Evolutionary conservation across 2,329 filamentous ascomycete species (phyloP).

Genomic region (Scytalidium sp.): DNA sequence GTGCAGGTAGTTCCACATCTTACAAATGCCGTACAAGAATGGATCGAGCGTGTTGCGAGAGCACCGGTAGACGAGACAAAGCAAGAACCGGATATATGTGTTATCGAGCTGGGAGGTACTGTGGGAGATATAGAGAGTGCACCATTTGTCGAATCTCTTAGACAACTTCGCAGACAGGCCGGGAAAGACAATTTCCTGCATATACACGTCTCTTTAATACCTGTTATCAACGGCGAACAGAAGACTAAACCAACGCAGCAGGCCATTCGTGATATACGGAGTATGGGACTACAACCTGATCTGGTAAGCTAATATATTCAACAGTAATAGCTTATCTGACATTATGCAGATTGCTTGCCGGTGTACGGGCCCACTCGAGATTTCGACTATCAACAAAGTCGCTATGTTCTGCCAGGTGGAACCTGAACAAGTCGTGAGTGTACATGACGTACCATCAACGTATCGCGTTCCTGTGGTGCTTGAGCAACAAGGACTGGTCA

Average conservation of each 20-base stretch:
- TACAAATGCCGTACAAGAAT: constrained; percentile 87
- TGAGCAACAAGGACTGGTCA: constrained; percentile 72
- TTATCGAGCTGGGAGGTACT: constrained; percentile 71
- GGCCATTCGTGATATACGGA: constrained; percentile 70
- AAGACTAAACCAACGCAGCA: constrained; percentile 98
- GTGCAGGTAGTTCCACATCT: constrained; percentile 92
- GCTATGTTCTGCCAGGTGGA: constrained; percentile 88
- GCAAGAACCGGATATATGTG: constrained; percentile 85
- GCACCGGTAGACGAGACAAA: constrained; percentile 84
- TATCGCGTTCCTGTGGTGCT: constrained; percentile 96
- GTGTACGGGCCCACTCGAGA: constrained; percentile 73
- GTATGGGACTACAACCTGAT: constrained; percentile 13
- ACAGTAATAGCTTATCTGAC: constrained; percentile 11
- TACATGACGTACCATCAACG: constrained; percentile 83
- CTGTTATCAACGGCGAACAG: constrained; percentile 66
- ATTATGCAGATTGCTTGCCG: constrained; percentile 77
- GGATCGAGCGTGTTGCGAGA: constrained; percentile 82
- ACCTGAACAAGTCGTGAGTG: constrained; percentile 79
- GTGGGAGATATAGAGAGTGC: constrained; percentile 82
- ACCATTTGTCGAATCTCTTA: constrained; percentile 84
- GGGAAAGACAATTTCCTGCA: constrained; percentile 81
- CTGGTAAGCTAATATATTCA: constrained; percentile 12
- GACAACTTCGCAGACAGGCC: constrained; percentile 69
- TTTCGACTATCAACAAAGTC: constrained; percentile 78
- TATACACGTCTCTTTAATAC: constrained; percentile 87